phyloP scores from a whole-genome alignment of 805 yeast genomes.

The Kluyveromyces aestuarii region DNA sequence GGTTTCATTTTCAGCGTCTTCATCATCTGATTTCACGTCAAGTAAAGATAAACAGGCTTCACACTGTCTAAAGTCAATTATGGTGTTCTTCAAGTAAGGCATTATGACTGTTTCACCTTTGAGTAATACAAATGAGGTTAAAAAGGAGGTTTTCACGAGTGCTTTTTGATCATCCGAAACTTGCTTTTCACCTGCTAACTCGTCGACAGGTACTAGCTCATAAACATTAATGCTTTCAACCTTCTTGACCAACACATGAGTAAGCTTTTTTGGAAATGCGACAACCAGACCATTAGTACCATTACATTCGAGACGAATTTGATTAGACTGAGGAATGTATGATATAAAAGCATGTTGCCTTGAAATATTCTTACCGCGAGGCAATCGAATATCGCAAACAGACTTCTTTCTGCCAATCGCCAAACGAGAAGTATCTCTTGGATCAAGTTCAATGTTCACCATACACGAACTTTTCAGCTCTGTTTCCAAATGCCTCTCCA shows the following conservation, averaged over 20 bases:
- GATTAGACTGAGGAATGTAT: constrained; percentile 32
- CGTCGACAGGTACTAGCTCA: constrained; percentile 13
- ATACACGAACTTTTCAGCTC: neutral
- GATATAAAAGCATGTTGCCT: constrained; percentile 29
- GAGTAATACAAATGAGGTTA: constrained; percentile 33
- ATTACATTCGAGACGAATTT: constrained; percentile 52
- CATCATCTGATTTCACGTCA: constrained; percentile 39
- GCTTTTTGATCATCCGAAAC: constrained; percentile 7
- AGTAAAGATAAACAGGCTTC: constrained; percentile 50
- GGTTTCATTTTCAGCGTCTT: constrained; percentile 35
- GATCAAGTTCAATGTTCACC: constrained; percentile 11
- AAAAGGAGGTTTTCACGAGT: constrained; percentile 10
- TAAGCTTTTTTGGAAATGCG: constrained; percentile 43
- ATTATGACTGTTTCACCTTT: constrained; percentile 55
- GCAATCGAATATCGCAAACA: constrained; percentile 25
- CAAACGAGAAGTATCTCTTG: constrained; percentile 13
- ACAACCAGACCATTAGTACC: constrained; percentile 79
- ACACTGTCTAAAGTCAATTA: constrained; percentile 48
- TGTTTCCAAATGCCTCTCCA: constrained; percentile 3
- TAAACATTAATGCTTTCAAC: constrained; percentile 15
- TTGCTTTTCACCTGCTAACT: constrained; percentile 3
- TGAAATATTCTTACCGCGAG: constrained; percentile 25
- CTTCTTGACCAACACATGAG: constrained; percentile 24
- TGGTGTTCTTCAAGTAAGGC: constrained; percentile 53
- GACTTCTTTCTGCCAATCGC: constrained; percentile 25